Evolutionary conservation across 2,329 filamentous ascomycete genomes (phyloP).

Genomic region (Alternaria postmessia): DNA sequence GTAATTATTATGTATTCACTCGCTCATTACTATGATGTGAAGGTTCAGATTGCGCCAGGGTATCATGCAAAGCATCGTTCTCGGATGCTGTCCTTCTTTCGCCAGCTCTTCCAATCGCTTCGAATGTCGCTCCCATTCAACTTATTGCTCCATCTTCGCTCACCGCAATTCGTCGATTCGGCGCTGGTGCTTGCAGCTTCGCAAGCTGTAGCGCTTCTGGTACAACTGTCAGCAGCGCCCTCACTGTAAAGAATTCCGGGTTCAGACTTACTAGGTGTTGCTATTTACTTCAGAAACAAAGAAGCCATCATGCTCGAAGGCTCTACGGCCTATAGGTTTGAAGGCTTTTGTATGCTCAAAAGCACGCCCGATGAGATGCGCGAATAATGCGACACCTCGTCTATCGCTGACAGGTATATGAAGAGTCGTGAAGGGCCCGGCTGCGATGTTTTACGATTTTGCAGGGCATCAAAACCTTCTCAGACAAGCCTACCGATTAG

Average conservation of each 20-base stretch:
- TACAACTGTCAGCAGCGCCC: neutral
- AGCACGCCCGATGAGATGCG: neutral
- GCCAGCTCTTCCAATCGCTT: neutral
- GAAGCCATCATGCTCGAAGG: neutral
- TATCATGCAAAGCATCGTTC: neutral
- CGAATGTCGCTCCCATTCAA: neutral
- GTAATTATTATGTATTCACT: neutral
- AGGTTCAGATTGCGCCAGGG: neutral
- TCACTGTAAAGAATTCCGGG: accelerated
- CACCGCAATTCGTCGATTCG: neutral
- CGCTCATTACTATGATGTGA: neutral
- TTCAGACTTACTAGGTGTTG: neutral
- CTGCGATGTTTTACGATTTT: neutral
- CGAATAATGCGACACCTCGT: neutral
- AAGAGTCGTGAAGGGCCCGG: neutral
- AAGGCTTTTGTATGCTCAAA: neutral
- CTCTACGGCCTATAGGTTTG: no score
- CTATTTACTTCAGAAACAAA: neutral
- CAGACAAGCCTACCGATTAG: slow-evolving; percentile 30
- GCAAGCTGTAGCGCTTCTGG: neutral
- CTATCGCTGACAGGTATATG: neutral
- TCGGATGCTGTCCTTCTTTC: neutral
- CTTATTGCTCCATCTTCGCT: neutral
- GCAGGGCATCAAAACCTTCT: slow-evolving; percentile 20
- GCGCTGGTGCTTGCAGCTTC: neutral